Base-by-base conservation (phyloP, 1,284 basidiomycete species). In the Cutaneotrichosporon curvatum region DNA sequence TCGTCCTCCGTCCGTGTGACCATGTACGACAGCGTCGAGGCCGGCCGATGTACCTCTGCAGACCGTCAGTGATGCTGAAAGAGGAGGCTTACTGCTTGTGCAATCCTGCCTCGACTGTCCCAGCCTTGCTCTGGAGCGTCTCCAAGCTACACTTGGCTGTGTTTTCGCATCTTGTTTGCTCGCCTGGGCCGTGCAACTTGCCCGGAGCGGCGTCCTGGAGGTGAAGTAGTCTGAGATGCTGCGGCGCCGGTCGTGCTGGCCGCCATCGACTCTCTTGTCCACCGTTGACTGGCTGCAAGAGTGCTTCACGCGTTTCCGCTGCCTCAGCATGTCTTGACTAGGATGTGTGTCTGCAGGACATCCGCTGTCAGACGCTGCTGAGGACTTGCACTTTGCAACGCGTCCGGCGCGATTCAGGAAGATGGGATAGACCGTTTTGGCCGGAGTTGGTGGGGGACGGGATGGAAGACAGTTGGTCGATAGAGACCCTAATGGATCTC, bases 21-120 rank as follows among this genome's bases (percentile, higher is more conserved):
- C 8, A 63, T 48, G 2, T 56, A 61, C 4, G 54, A 42, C 9
- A 63, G 39, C 48, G 36, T 3, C 14, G 36, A 11, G 25, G 19
- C 11, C 21, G 39, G 22, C 38, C 23, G 4, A 40, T 9, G 14
- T 22, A 25, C n/a, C n/a, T n/a, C n/a, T n/a, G n/a, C n/a, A n/a
- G n/a, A n/a, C n/a, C n/a, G n/a, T n/a, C n/a, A n/a, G n/a, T n/a
- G n/a, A n/a, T n/a, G n/a, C n/a, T n/a, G n/a, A n/a, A n/a, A n/a
- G n/a, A n/a, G n/a, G n/a, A n/a, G n/a, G n/a, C n/a, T n/a, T n/a
- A n/a, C n/a, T n/a, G n/a, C n/a, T n/a, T n/a, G n/a, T n/a, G n/a
- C n/a, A n/a, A n/a, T n/a, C n/a, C n/a, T n/a, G n/a, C n/a, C n/a
- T n/a, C n/a, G n/a, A n/a, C n/a, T n/a, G n/a, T n/a, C n/a, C n/a